Conservation (phyloP, 768 basidiomycete species). For the Agaricus subrufescens region DNA sequence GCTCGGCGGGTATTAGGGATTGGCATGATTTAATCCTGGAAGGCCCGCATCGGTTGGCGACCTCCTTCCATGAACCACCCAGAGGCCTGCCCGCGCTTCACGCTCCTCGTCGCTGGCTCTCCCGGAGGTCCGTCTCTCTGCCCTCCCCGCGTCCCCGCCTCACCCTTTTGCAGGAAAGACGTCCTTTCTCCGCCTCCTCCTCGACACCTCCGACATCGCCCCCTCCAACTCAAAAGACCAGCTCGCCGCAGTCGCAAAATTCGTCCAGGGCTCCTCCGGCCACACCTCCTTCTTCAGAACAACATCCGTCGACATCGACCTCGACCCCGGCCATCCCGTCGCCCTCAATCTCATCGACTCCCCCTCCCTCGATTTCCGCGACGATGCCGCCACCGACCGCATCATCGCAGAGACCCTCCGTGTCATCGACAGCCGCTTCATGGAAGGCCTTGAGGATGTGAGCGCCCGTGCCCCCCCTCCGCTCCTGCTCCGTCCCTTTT, state of each 20-base stretch:
- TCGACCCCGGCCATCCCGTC: conserved; percentile 48
- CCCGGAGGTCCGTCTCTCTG: conserved; percentile 49
- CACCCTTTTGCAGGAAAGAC: conserved; percentile 59
- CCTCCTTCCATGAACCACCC: conserved; percentile 49
- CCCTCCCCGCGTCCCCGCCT: conserved; percentile 12
- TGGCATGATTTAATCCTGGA: conserved; percentile 49
- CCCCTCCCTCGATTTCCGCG: conserved; percentile 71
- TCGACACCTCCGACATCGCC: conserved; percentile 74
- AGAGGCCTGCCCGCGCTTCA: conserved; percentile 51
- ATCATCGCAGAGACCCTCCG: conserved; percentile 62
- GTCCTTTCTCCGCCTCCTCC: conserved; percentile 78
- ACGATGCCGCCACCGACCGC: conserved; percentile 61
- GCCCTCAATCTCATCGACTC: conserved; percentile 77
- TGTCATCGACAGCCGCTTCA: conserved; percentile 68
- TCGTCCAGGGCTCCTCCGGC: conserved; percentile 69
- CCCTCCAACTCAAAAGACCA: conserved; percentile 64
- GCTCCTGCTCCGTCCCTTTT: conserved; percentile 12
- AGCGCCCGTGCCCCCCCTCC: conserved; percentile 30
- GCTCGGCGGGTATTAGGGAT: conserved; percentile 53
- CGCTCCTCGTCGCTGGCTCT: conserved; percentile 79
- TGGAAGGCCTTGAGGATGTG: conserved; percentile 74
- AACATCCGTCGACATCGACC: conserved; percentile 67
- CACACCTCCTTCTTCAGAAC: conserved; percentile 71
- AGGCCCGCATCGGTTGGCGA: conserved; percentile 63
- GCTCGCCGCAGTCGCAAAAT: conserved; percentile 75